Conservation (phyloP, 2,329 filamentous ascomycete species). For the Parascedosporium putredinis region DNA sequence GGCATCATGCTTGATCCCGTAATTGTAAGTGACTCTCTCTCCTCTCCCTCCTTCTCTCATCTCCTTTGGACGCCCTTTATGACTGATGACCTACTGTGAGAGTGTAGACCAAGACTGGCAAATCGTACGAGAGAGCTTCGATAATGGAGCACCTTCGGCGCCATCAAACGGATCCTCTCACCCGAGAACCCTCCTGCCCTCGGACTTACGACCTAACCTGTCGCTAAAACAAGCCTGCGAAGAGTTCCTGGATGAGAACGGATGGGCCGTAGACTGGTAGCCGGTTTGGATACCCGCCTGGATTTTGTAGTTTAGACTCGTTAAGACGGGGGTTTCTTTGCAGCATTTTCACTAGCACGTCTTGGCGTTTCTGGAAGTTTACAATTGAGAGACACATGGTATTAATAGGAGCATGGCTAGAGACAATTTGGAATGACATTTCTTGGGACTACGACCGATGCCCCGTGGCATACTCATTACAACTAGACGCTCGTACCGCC, state of each 20-base stretch:
- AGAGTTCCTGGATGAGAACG: slow-evolving; percentile 76
- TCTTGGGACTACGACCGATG: no score
- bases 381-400: no score
- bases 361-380: neutral
- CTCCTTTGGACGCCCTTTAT: slow-evolving; percentile 13
- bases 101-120: slow-evolving; percentile 64
- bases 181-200: slow-evolving; percentile 60
- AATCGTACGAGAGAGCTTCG: slow-evolving; percentile 79
- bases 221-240: slow-evolving; percentile 72
- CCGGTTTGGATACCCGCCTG: neutral
- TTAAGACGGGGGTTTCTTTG: neutral
- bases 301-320: no score
- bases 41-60: neutral
- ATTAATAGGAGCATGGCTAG: no score
- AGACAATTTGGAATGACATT: no score
- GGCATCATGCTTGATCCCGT: slow-evolving; percentile 64
- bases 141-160: slow-evolving; percentile 78
- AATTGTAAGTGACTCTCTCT: slow-evolving; percentile 28
- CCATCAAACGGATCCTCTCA: slow-evolving; percentile 69
- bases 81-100: no score
- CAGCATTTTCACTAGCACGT: neutral
- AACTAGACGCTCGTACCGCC: no score
- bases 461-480: no score
- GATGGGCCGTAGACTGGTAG: slow-evolving; percentile 88
- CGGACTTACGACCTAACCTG: slow-evolving; percentile 72